phyloP scores from a whole-genome alignment of 805 yeast genomes.

The Candida endomychidarum region DNA sequence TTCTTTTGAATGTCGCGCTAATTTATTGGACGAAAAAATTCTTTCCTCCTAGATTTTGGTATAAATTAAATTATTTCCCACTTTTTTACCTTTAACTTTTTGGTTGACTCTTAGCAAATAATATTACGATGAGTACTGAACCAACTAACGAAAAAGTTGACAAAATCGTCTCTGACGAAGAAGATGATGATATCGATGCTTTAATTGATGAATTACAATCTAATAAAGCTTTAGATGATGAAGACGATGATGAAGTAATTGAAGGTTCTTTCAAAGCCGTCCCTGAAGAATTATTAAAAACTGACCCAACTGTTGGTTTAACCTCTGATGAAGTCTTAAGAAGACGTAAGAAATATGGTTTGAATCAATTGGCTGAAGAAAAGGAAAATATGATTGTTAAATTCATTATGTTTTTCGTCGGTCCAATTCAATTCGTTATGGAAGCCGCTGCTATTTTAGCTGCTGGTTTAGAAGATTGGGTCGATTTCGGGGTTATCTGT shows the following conservation, averaged over 20 bases:
- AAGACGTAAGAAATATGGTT: constrained; percentile 89
- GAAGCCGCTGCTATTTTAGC: constrained; percentile 95
- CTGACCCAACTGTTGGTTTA: constrained; percentile 78
- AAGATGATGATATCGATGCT: constrained; percentile 58
- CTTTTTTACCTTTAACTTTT: constrained; percentile 8
- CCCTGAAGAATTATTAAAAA: constrained; percentile 82
- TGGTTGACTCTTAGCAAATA: constrained; percentile 1
- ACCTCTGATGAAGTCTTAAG: constrained; percentile 71
- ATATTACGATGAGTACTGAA: constrained; percentile 38
- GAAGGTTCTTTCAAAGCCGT: constrained; percentile 58
- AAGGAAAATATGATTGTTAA: constrained; percentile 75
- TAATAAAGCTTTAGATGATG: constrained; percentile 52
- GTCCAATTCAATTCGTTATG: constrained; percentile 97
- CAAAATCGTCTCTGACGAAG: constrained; percentile 53
- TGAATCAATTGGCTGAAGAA: constrained; percentile 89
- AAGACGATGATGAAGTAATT: constrained; percentile 47
- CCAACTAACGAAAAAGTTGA: constrained; percentile 56
- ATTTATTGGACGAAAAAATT: constrained; percentile 7
- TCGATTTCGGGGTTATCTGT: constrained; percentile 96
- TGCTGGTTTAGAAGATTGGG: constrained; percentile 98
- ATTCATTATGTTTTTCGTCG: constrained; percentile 84
- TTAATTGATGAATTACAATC: constrained; percentile 78
- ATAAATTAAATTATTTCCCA: constrained; percentile 9
- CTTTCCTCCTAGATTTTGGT: constrained; percentile 1
- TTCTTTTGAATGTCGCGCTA: constrained; percentile 6